These are phyloP conservation scores for Fusarium circinatum DNA, from an alignment of 2,329 filamentous ascomycete genomes.

Conservation along the genomic window DNA sequence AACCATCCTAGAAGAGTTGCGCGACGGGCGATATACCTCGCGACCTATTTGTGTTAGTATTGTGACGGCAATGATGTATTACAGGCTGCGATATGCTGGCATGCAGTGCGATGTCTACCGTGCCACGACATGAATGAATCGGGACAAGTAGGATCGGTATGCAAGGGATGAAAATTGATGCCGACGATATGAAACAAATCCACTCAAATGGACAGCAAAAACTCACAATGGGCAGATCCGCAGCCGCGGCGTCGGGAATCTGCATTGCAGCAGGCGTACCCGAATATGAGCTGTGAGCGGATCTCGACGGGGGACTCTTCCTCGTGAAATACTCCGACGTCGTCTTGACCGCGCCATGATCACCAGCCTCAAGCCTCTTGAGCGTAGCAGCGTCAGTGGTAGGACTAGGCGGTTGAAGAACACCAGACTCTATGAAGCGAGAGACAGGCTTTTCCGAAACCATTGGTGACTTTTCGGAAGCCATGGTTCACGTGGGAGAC, in stretches of 20 bases:
- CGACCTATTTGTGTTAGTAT: constrained; percentile 30
- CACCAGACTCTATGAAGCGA: constrained; percentile 37
- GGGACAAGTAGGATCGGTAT: background rate
- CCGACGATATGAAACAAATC: background rate
- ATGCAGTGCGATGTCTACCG: background rate
- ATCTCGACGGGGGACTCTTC: constrained; percentile 23
- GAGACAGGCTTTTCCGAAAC: constrained; percentile 34
- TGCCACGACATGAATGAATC: background rate
- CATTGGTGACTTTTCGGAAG: background rate
- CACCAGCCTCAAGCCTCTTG: constrained; percentile 33
- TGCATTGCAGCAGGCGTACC: constrained; percentile 38
- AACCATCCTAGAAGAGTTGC: constrained; percentile 44
- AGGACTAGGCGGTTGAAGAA: constrained; percentile 32
- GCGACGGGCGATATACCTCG: constrained; percentile 42
- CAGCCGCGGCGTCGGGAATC: constrained; percentile 22
- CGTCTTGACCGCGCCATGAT: background rate
- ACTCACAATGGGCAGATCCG: constrained; percentile 36
- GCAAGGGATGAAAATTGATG: background rate
- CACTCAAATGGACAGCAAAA: background rate
- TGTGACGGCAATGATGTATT: background rate
- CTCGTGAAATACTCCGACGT: constrained; percentile 11
- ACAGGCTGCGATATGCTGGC: background rate
- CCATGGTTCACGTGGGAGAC: constrained; percentile 14
- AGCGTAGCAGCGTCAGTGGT: constrained; percentile 27
- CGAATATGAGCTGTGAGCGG: constrained; percentile 36